Conservation (phyloP, 1,284 basidiomycete genomes). For the Ganoderma resinaceum region DNA sequence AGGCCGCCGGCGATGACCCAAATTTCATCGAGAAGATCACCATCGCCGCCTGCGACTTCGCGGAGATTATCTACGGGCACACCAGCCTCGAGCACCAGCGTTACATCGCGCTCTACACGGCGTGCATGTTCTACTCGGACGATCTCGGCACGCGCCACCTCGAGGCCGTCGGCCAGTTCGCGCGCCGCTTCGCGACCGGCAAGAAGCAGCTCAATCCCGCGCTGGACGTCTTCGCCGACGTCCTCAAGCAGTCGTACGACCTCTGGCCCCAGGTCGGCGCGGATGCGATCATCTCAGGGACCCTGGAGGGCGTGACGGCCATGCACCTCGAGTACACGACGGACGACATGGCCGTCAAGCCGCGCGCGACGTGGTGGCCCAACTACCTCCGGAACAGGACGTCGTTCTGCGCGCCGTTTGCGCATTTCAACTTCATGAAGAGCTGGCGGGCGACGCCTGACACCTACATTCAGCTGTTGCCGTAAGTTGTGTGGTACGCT, state of each 20-base stretch:
- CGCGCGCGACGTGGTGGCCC: conserved; percentile 22
- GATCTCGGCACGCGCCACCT: conserved; percentile 4
- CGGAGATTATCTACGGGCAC: conserved; percentile 17
- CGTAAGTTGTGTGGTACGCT: conserved; percentile 12
- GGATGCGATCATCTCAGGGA: conserved; percentile 25
- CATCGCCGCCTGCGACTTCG: conserved; percentile 10
- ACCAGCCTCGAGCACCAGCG: conserved; percentile 7
- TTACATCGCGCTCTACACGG: conserved; percentile 20
- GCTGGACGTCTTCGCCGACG: conserved; percentile 13
- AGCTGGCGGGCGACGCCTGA: conserved; percentile 17
- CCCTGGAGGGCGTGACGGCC: conserved; percentile 23
- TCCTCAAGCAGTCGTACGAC: conserved; percentile 16
- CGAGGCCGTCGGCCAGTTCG: conserved; percentile 16
- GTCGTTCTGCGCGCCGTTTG: conserved; percentile 23
- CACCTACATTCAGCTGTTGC: conserved; percentile 26
- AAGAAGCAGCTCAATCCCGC: conserved; percentile 16
- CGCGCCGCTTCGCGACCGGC: conserved; percentile 14
- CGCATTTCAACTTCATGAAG: conserved; percentile 28
- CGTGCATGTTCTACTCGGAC: conserved; percentile 20
- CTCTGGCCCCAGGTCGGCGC: conserved; percentile 24
- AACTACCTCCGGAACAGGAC: conserved; percentile 21
- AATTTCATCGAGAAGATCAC: conserved; percentile 1
- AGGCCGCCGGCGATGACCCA: not conserved
- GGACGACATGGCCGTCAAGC: conserved; percentile 17
- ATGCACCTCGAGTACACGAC: conserved; percentile 26